Base-by-base conservation (phyloP, 192 early-diverging fungal genomes). In the Coemansia guatemalensis region DNA sequence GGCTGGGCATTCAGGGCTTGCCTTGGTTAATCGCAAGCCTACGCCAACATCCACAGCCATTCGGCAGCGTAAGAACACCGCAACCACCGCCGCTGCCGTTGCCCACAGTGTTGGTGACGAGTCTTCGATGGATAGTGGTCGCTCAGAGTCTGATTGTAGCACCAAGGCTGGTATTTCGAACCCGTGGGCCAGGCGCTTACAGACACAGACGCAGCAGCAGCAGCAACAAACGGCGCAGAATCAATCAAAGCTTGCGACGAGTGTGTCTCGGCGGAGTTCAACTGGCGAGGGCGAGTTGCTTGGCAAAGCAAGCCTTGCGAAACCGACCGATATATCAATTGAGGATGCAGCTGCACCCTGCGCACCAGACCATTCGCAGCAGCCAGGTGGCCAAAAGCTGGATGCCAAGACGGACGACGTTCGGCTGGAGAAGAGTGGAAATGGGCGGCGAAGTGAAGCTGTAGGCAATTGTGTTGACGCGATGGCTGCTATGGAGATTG, bases 111-210 rank as follows among this genome's bases (percentile, higher is more conserved):
- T 44, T 17, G 39, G 12, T 17, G 39, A 44, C 17, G 39, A 17
- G 39, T 44, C 39, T 44, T 44, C 14, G 12, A 44, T 51, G 11
- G 60, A 62, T 35, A 17, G 39, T 8, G 5, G 29, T 18, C 50
- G 33, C 29, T 7, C 9, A 14, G n/a, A 41, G 29, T 48, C 21
- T 23, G 60, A 53, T 35, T 22, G 33, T 9, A 24, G 22, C 33
- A 23, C 32, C 41, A 6, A 5, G 2, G 56, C 48, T 22, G n/a
- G 18, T 29, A 57, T 20, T 3, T 56, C 55, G 9, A 73, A 73
- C 48, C 64, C 70, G n/a, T 73, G 70, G 70, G 48, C 70, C 24
- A 48, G 48, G 35, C 58, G 70, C 32, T 66, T 52, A 30, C 56
- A 66, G 59, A 53, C 32, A 23, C 58, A 56, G 9, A 29, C 27